Conservation (phyloP, 2,329 filamentous ascomycete species). For the Tricladium varicosporioides region DNA sequence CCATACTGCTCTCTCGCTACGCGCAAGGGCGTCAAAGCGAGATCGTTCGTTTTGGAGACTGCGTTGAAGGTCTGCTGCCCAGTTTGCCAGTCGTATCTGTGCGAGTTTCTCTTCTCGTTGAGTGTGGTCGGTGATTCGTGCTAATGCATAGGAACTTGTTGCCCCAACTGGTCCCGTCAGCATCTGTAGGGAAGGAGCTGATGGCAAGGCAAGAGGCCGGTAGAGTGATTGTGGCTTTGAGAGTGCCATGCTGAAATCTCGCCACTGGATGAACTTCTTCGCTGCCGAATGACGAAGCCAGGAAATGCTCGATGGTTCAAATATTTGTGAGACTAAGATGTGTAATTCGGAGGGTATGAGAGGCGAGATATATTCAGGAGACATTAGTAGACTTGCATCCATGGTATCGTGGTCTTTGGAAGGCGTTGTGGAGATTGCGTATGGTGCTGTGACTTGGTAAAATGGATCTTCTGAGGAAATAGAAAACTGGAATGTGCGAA, state of each 20-base stretch:
- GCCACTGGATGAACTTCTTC: slow-evolving; percentile 76
- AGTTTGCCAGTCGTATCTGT: slow-evolving; percentile 73
- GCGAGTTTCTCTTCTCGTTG: slow-evolving; percentile 60
- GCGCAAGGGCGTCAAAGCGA: slow-evolving; percentile 61
- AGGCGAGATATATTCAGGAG: slow-evolving; percentile 82
- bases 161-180: slow-evolving; percentile 31
- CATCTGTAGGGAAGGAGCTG: slow-evolving; percentile 18
- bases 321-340: slow-evolving; percentile 68
- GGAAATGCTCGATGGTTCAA: slow-evolving; percentile 73
- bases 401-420: slow-evolving; percentile 76
- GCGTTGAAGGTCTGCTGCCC: slow-evolving; percentile 78
- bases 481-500: slow-evolving; percentile 66
- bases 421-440: slow-evolving; percentile 73
- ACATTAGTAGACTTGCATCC: slow-evolving; percentile 94
- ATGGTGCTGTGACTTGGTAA: slow-evolving; percentile 48
- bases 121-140: slow-evolving; percentile 57
- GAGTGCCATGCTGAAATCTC: slow-evolving; percentile 40
- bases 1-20: slow-evolving; percentile 66
- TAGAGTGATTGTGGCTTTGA: slow-evolving; percentile 35
- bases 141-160: slow-evolving; percentile 54
- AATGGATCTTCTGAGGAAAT: slow-evolving; percentile 24
- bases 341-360: slow-evolving; percentile 72
- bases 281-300: slow-evolving; percentile 82
- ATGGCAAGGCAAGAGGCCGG: slow-evolving; percentile 33
- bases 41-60: slow-evolving; percentile 72